Evolutionary conservation across 2,329 filamentous ascomycete species (phyloP).

Genomic region (Pyrenophora tritici-repentis): DNA sequence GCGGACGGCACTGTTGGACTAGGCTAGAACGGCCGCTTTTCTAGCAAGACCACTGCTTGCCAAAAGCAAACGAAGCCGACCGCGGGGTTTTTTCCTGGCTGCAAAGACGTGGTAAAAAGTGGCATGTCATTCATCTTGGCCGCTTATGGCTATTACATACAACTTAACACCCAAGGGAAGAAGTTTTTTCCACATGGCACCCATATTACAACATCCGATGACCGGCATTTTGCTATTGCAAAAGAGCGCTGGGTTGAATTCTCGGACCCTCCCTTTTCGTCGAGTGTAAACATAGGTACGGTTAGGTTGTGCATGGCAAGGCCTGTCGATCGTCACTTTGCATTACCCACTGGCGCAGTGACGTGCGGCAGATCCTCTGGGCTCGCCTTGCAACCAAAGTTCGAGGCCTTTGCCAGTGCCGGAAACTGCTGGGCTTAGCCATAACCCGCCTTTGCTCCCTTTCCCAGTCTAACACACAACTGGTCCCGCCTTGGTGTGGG

Average conservation of each 20-base stretch:
- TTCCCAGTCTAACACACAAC: constrained; percentile 19
- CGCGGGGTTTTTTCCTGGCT: constrained; percentile 18
- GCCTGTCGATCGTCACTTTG: constrained; percentile 21
- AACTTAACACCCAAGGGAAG: too few species aligned
- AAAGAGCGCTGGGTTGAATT: too few species aligned
- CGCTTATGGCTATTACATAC: too few species aligned
- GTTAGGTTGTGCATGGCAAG: constrained; percentile 14
- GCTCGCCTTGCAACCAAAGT: constrained; percentile 21
- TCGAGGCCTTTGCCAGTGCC: constrained; percentile 31
- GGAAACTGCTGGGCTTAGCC: constrained; percentile 2
- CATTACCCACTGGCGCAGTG: constrained; percentile 18
- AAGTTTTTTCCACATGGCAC: too few species aligned
- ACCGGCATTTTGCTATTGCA: too few species aligned
- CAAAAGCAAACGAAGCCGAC: constrained; percentile 25
- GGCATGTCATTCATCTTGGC: not conserved
- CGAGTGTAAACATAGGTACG: constrained; percentile 14
- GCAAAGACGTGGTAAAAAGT: constrained; percentile 9
- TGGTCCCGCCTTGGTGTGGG: constrained; percentile 19
- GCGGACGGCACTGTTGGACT: constrained; percentile 33
- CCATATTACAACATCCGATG: too few species aligned
- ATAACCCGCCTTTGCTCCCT: constrained; percentile 18
- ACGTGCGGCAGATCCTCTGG: constrained; percentile 19
- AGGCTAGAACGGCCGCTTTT: constrained; percentile 36
- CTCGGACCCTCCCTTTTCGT: constrained; percentile 10
- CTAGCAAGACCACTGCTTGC: constrained; percentile 28